Conservation (phyloP, 345 rosid genomes). For the Gossypium longicalyx region DNA sequence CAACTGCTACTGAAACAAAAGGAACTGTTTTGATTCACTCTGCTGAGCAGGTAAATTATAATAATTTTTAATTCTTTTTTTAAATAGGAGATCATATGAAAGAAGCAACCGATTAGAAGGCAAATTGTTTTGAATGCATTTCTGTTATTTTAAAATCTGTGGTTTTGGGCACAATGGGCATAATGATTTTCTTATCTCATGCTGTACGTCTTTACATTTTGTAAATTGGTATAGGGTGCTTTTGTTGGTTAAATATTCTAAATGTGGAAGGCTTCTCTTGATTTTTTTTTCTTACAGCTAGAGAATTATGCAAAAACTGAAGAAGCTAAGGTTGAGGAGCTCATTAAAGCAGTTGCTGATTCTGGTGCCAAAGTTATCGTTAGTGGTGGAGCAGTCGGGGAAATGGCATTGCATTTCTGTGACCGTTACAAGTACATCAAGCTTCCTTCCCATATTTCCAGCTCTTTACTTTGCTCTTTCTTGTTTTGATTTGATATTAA, state of each 20-base stretch:
- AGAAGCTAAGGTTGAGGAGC: constrained; percentile 93
- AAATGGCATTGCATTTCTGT: constrained; percentile 98
- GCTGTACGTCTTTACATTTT: no score
- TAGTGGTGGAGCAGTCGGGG: constrained; percentile 95
- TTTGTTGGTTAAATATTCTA: not conserved
- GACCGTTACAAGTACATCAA: constrained; percentile 87
- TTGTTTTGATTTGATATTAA: not conserved
- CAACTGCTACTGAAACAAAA: constrained; percentile 96
- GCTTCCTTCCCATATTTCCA: not conserved
- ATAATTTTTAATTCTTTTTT: not conserved
- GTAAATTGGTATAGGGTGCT: not conserved
- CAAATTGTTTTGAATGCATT: not conserved
- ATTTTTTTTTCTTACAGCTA: constrained; percentile 39
- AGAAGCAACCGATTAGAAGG: no score
- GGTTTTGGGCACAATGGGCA: not conserved
- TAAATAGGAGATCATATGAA: no score
- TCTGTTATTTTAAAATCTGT: not conserved
- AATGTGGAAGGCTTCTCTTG: not conserved
- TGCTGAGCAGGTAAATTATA: constrained; percentile 73
- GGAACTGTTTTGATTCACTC: constrained; percentile 91
- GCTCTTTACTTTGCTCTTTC: not conserved
- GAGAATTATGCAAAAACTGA: constrained; percentile 97
- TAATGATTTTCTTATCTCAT: not conserved
- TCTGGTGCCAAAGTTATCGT: constrained; percentile 95
- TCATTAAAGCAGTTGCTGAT: constrained; percentile 89